Conservation (phyloP, 2,329 filamentous ascomycete species). For the Fusarium nurragi region DNA sequence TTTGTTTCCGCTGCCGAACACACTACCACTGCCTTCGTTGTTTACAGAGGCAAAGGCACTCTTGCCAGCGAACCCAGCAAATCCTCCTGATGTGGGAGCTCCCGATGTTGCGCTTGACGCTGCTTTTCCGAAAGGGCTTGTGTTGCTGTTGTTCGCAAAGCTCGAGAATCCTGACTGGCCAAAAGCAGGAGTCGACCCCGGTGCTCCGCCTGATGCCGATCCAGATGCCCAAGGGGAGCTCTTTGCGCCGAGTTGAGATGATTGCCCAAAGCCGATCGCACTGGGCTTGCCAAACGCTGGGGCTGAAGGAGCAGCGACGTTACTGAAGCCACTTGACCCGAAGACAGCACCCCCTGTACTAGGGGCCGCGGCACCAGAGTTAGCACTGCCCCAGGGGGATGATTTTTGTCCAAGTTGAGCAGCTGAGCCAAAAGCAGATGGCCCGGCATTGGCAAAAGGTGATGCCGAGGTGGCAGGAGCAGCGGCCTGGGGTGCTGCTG, state of each 20-base stretch:
- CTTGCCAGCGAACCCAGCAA: slow-evolving; percentile 64
- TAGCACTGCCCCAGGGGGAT: slow-evolving; percentile 60
- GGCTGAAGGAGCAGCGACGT: slow-evolving; percentile 48
- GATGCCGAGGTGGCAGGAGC: slow-evolving; percentile 47
- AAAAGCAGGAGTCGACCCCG: slow-evolving; percentile 57
- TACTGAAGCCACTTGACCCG: slow-evolving; percentile 58
- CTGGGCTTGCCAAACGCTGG: slow-evolving; percentile 62
- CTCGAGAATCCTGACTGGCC: slow-evolving; percentile 63
- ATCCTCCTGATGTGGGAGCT: slow-evolving; percentile 55
- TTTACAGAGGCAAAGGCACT: slow-evolving; percentile 64
- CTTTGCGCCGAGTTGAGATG: slow-evolving; percentile 58
- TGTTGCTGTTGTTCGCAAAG: slow-evolving; percentile 48
- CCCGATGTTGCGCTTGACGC: slow-evolving; percentile 42
- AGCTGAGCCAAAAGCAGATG: slow-evolving; percentile 56
- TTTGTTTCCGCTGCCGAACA: slow-evolving; percentile 53
- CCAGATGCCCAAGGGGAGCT: slow-evolving; percentile 66
- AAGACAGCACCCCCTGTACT: slow-evolving; percentile 53
- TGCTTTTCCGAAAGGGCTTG: slow-evolving; percentile 53
- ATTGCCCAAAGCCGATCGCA: slow-evolving; percentile 63
- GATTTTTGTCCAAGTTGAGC: slow-evolving; percentile 59
- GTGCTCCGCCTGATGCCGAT: slow-evolving; percentile 36
- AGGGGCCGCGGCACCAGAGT: slow-evolving; percentile 45
- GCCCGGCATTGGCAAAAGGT: slow-evolving; percentile 43
- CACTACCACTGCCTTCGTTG: slow-evolving; percentile 47
- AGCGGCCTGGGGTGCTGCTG: slow-evolving; percentile 43